These are phyloP conservation scores for Penicillium hesseltinei DNA, from an alignment of 2,329 filamentous ascomycete species.

Conservation along the genomic window DNA sequence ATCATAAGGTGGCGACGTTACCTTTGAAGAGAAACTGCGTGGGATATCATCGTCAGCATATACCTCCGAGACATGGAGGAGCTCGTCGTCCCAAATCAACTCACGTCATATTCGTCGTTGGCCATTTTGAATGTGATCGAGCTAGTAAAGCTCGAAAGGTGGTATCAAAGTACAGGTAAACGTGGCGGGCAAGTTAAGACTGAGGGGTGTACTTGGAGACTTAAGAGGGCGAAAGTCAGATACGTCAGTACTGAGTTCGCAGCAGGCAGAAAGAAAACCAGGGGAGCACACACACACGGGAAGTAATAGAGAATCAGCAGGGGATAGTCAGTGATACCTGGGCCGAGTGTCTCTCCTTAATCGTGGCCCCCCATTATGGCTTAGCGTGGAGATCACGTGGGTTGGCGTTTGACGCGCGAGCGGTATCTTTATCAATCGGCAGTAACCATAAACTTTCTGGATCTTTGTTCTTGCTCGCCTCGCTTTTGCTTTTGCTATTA, in stretches of 20 bases:
- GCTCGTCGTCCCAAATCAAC: constrained; percentile 37
- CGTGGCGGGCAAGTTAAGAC: constrained; percentile 3
- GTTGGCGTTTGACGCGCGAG: constrained; percentile 1
- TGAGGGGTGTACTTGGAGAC: background rate
- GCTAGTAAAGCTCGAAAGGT: constrained; percentile 18
- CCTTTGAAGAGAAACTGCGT: constrained; percentile 97
- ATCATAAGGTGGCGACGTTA: constrained; percentile 45
- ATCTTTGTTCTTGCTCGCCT: background rate
- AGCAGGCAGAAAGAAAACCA: background rate
- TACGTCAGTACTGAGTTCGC: background rate
- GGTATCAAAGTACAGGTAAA: constrained; percentile 16
- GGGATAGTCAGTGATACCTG: constrained; percentile 20
- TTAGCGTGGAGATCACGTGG: constrained; percentile 21
- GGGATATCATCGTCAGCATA: constrained; percentile 32
- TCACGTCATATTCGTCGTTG: constrained; percentile 99
- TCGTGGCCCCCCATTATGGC: constrained; percentile 7
- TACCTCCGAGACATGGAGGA: constrained; percentile 6
- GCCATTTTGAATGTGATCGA: constrained; percentile 64
- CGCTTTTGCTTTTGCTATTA: background rate
- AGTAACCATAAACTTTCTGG: background rate
- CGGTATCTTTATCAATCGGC: constrained; percentile 4
- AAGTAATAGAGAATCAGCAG: constrained; percentile 20
- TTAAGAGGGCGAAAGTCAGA: background rate
- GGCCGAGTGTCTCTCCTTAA: constrained; percentile 23
- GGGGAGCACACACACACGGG: constrained; percentile 6